Conservation (phyloP, 164 flowering plant genomes). For the Echeveria elegans region DNA sequence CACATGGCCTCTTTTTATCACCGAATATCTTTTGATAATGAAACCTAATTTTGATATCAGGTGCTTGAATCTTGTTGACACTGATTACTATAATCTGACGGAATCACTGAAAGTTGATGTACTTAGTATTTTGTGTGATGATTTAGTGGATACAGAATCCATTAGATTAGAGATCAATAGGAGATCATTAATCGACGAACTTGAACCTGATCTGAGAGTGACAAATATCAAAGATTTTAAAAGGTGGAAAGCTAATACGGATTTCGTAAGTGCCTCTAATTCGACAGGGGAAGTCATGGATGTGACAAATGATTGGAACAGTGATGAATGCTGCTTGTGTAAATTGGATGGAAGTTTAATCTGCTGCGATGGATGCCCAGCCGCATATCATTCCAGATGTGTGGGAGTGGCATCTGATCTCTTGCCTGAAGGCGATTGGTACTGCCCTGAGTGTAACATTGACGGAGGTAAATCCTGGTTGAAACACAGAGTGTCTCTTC, state of each 20-base stretch:
- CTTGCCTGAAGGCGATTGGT: constrained; percentile 98
- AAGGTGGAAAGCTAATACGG: constrained; percentile 38
- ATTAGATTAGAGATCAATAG: constrained; percentile 64
- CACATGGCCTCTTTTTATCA: constrained; percentile 85
- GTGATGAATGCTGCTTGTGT: constrained; percentile 95
- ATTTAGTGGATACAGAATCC: constrained; percentile 58
- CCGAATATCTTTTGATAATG: constrained; percentile 53
- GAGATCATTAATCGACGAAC: constrained; percentile 42
- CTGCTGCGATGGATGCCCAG: constrained; percentile 99
- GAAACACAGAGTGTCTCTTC: constrained; percentile 39
- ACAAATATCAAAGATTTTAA: constrained; percentile 20
- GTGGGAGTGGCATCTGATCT: constrained; percentile 63
- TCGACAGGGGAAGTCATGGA: constrained; percentile 36
- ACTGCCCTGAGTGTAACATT: constrained; percentile 77
- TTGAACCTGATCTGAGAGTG: constrained; percentile 37
- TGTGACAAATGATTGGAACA: constrained; percentile 57
- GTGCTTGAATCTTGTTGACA: constrained; percentile 38
- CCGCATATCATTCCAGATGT: constrained; percentile 90
- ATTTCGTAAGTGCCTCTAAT: constrained; percentile 32
- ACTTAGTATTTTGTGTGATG: constrained; percentile 77
- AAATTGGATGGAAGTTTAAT: constrained; percentile 93
- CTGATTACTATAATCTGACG: constrained; percentile 62
- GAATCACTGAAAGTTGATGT: constrained; percentile 53
- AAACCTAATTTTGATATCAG: constrained; percentile 40
- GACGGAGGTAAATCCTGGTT: constrained; percentile 35